These are phyloP conservation scores for Grosmannia huntii DNA, from an alignment of 2,329 filamentous ascomycete genomes.

Conservation along the genomic window DNA sequence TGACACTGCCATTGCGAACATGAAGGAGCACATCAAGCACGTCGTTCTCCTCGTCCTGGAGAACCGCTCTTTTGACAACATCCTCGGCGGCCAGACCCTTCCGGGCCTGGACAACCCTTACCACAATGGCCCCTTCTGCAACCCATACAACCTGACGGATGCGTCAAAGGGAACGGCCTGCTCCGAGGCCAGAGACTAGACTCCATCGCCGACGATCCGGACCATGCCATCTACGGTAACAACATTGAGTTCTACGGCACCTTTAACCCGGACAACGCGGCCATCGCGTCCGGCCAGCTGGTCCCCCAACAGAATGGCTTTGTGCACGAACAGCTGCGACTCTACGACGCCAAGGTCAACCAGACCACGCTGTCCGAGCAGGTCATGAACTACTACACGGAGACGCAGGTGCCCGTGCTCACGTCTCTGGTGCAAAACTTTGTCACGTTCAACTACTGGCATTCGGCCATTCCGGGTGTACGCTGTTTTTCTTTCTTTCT, in stretches of 20 bases:
- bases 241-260: slow-evolving; percentile 30
- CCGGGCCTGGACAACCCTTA: slow-evolving; percentile 27
- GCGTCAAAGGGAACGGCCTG: slow-evolving; percentile 15
- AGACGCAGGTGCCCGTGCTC: slow-evolving; percentile 27
- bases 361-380: slow-evolving; percentile 21
- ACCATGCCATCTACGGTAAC: slow-evolving; percentile 28
- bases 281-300: slow-evolving; percentile 10
- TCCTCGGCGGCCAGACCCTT: slow-evolving; percentile 26
- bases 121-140: slow-evolving; percentile 28
- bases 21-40: slow-evolving; percentile 30
- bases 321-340: slow-evolving; percentile 25
- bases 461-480: slow-evolving; percentile 28
- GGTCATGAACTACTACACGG: slow-evolving; percentile 31
- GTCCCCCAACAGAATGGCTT: slow-evolving; percentile 20
- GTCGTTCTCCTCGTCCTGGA: slow-evolving; percentile 34
- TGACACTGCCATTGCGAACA: slow-evolving; percentile 11
- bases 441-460: slow-evolving; percentile 31
- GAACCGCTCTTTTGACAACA: slow-evolving; percentile 31
- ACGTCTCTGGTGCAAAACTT: slow-evolving; percentile 27
- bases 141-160: slow-evolving; percentile 22
- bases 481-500: slow-evolving; percentile 11
- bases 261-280: slow-evolving; percentile 24
- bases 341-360: slow-evolving; percentile 20
- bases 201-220: slow-evolving; percentile 27
- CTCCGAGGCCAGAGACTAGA: slow-evolving; percentile 24